Percentiles rank a stretch among this genome's conserved stretches.
Evolutionary conservation across 2,329 filamentous ascomycete genomes (phyloP).

Genomic region (Paraconiothyrium brasiliense): DNA sequence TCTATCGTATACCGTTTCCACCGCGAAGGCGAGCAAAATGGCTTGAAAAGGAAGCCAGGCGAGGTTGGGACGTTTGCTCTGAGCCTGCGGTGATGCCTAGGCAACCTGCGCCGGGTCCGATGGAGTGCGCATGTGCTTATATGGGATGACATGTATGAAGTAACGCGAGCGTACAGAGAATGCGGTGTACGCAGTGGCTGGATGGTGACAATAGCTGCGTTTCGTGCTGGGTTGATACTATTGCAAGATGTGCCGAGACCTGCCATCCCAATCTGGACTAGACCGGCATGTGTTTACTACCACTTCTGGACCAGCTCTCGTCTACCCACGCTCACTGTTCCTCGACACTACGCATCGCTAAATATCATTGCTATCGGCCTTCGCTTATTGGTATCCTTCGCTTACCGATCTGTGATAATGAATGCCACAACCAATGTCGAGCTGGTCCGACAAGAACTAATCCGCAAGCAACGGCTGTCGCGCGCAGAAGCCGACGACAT

Average conservation of each 20-base stretch:
- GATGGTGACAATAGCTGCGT: not conserved
- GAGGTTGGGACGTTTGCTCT: not conserved
- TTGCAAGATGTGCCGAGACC: not conserved
- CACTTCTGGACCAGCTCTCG: not conserved
- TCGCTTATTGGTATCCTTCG: not conserved
- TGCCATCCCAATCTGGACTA: not conserved
- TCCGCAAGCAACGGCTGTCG: not conserved
- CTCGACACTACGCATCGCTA: not conserved
- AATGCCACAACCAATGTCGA: not conserved
- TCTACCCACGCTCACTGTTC: not conserved
- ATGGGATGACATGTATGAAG: not conserved
- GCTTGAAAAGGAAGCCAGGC: not conserved
- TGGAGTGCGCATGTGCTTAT: conserved; percentile 2
- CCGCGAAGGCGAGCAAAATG: not conserved
- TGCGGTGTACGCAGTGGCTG: not conserved
- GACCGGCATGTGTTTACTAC: not conserved
- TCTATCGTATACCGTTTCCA: conserved; percentile 7
- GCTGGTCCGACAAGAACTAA: not conserved
- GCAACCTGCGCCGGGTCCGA: not conserved
- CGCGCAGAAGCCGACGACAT: not conserved
- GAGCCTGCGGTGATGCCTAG: not conserved
- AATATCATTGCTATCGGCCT: not conserved
- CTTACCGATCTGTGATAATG: not conserved
- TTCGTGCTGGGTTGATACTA: not conserved
- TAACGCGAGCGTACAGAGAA: not conserved